Evolutionary conservation across 1,139 yeast genomes (phyloP).

Genomic region (Ogataea hybrid): DNA sequence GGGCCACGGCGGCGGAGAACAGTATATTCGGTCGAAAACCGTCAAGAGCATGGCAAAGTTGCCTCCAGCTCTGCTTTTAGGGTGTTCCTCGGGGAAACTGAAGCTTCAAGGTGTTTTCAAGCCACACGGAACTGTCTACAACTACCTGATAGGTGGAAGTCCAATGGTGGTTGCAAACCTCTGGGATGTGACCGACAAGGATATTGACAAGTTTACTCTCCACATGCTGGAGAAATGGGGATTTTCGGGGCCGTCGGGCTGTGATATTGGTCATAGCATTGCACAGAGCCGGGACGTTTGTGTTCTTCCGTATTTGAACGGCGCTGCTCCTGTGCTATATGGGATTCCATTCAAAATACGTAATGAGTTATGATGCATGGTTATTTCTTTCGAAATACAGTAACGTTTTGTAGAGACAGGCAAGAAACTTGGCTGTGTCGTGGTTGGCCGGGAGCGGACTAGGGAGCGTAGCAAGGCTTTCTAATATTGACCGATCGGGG

Average conservation of each 20-base stretch:
- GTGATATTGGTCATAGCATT: constrained; percentile 51
- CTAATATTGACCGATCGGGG: neutral
- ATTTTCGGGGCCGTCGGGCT: constrained; percentile 31
- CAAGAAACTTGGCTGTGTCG: neutral
- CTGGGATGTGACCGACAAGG: constrained; percentile 98
- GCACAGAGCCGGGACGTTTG: constrained; percentile 59
- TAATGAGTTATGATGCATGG: constrained; percentile 6
- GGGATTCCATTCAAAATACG: constrained; percentile 58
- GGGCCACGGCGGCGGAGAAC: constrained; percentile 97
- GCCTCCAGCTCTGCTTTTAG: constrained; percentile 77
- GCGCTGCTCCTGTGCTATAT: constrained; percentile 79
- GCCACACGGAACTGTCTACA: constrained; percentile 73
- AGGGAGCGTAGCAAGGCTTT: neutral
- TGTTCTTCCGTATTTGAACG: constrained; percentile 64
- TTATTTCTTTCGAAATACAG: constrained; percentile 5
- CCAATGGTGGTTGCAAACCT: constrained; percentile 82
- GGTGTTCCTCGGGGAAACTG: constrained; percentile 86
- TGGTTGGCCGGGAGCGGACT: constrained; percentile 4
- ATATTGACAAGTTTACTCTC: constrained; percentile 75
- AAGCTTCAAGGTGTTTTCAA: constrained; percentile 59
- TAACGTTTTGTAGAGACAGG: constrained; percentile 1
- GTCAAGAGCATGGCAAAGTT: constrained; percentile 44
- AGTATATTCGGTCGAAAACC: constrained; percentile 55
- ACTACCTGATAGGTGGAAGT: constrained; percentile 76
- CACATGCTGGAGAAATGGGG: constrained; percentile 65